These are phyloP conservation scores for Pestalotiopsis sp. DNA, from an alignment of 2,329 filamentous ascomycete species.

Conservation along the genomic window DNA sequence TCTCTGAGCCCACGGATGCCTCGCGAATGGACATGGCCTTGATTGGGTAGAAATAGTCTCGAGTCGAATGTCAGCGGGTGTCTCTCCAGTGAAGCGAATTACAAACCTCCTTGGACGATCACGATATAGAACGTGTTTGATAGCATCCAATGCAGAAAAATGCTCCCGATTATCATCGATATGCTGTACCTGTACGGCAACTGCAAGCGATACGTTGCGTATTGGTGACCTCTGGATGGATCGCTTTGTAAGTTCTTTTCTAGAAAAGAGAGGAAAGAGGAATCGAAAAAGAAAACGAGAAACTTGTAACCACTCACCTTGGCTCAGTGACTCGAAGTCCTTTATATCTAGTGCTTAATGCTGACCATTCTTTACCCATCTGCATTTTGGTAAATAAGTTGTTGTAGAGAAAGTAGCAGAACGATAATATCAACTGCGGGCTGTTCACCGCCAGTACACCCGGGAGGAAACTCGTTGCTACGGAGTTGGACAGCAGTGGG, in stretches of 20 bases:
- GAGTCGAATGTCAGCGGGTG: neutral
- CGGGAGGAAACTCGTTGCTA: conserved; percentile 12
- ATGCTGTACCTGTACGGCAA: conserved; percentile 44
- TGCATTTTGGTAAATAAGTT: conserved; percentile 45
- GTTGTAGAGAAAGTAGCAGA: conserved; percentile 43
- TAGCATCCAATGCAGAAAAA: conserved; percentile 44
- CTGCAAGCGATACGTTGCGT: conserved; percentile 40
- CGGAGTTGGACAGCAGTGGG: neutral
- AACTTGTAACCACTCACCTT: neutral
- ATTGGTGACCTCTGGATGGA: conserved; percentile 26
- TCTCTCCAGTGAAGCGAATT: neutral
- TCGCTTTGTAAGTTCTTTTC: neutral
- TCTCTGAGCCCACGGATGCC: conserved; percentile 16
- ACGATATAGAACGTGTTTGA: conserved; percentile 42
- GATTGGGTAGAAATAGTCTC: neutral
- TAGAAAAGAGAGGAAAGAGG: neutral
- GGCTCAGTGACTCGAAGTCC: conserved; percentile 39
- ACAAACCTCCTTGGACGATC: conserved; percentile 25
- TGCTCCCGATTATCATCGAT: conserved; percentile 35
- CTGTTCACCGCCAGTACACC: conserved; percentile 34
- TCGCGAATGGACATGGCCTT: neutral
- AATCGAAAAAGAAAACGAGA: too few species aligned
- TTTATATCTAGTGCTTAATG: conserved; percentile 31
- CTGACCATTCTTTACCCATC: conserved; percentile 43
- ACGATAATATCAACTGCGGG: conserved; percentile 43